Conservation (phyloP, 179 eudicot species). For the Drosera spatulata region DNA sequence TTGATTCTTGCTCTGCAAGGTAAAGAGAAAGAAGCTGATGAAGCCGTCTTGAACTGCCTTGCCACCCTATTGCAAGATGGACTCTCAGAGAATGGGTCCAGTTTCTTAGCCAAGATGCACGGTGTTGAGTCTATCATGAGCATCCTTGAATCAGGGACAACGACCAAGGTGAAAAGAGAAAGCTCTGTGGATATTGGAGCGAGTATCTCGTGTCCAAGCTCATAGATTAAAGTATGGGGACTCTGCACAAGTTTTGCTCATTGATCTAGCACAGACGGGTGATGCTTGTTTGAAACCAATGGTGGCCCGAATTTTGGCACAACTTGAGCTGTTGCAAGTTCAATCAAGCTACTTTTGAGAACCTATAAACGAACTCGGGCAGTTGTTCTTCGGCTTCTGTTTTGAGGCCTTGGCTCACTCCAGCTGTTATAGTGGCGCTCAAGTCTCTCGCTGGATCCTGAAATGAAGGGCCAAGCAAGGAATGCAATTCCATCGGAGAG, state of each 20-base stretch:
- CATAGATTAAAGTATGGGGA: constrained; percentile 47
- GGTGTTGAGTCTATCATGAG: constrained; percentile 41
- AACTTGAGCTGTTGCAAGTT: constrained; percentile 71
- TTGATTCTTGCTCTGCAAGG: constrained; percentile 41
- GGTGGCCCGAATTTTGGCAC: constrained; percentile 70
- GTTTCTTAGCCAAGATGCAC: constrained; percentile 27
- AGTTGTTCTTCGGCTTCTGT: too few relatives aligned
- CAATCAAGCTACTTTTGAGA: constrained; percentile 79
- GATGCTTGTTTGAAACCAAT: constrained; percentile 41
- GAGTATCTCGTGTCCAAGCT: constrained; percentile 42
- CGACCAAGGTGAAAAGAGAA: constrained; percentile 46
- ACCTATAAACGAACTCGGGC: too few relatives aligned
- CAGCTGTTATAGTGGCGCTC: too few relatives aligned
- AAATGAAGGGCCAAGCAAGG: too few relatives aligned
- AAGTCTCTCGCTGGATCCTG: too few relatives aligned
- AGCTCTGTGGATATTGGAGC: constrained; percentile 73
- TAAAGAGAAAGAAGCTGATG: constrained; percentile 63
- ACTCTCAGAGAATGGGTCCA: constrained; percentile 68
- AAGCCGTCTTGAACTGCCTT: constrained; percentile 43
- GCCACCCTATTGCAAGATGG: constrained; percentile 54
- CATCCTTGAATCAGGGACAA: constrained; percentile 42
- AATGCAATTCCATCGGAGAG: too few relatives aligned
- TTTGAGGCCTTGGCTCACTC: too few relatives aligned
- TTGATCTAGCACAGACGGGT: constrained; percentile 62
- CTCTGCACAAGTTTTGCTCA: constrained; percentile 56